Base-by-base conservation (phyloP, 148 eudicot species). In the Rhododendron williamsianum region DNA sequence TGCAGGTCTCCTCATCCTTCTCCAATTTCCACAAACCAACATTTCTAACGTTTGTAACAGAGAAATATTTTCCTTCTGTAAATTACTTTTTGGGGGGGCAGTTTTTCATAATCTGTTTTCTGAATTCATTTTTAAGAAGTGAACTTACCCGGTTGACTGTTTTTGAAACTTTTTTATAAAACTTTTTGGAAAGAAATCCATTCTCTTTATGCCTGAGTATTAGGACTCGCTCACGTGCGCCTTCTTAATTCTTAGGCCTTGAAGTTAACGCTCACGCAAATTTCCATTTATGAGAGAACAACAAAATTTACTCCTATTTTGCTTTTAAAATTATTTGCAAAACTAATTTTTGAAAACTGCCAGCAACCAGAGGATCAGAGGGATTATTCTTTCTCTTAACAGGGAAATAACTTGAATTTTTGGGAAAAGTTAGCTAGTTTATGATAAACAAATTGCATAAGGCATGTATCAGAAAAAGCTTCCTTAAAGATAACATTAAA, bases 1-100 rank as follows among this genome's bases (percentile, higher is more conserved):
- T 84, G 91, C 93, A 87, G 93, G 93, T 91, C 56, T 49, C 72
- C 51, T 54, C 71, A 76, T 38, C 67, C 15, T 60, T 19, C 8
- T 81, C 33, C 71, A 10, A 38, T 43, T 77, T 41, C 46, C 49
- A 8, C 27, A 11, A 23, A 23, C 25, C 25, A 43, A 18, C 33
- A 25, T 27, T 69, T 69, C 36, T 27, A 23, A 2, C n/a, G 9
- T 23, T 27, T 63, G 69, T 8, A 63, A 63, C 27, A 63, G 69
- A 63, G 11, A 23, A 63, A 63, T 9, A 23, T 7, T 23, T 23
- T 63, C 27, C 71, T 63, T n/a, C 11, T 63, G 12, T 63, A 23
- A 63, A 63, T 0, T 63, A 63, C 71, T 23, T 63, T 9, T n/a
- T 8, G 8, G 69, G 58, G 15, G 58, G 6, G 49, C 2, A 9